Percentiles rank a stretch among this genome's conserved stretches.
Conservation (phyloP, 345 rosid genomes). For the Acer campestre region DNA sequence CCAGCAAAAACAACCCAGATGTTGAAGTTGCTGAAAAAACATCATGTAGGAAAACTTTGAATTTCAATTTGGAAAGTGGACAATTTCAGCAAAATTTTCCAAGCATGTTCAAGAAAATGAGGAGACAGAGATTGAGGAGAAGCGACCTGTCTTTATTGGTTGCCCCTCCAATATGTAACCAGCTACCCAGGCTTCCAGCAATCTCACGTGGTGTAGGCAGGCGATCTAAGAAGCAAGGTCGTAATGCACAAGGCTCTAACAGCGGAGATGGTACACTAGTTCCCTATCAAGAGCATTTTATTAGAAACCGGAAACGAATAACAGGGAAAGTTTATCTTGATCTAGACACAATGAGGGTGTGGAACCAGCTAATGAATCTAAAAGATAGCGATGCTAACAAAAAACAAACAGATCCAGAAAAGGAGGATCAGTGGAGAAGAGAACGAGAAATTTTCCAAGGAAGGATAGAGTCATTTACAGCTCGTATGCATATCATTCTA, state of each 20-base stretch:
- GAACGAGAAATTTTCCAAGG: constrained; percentile 34
- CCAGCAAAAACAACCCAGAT: neutral
- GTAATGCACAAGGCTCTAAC: neutral
- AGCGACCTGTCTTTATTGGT: neutral
- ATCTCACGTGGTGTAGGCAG: too few species aligned
- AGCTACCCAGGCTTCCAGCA: neutral
- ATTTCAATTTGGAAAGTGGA: neutral
- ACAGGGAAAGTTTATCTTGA: constrained; percentile 42
- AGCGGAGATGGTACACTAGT: constrained; percentile 13
- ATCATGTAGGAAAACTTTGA: neutral
- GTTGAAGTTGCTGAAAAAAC: neutral
- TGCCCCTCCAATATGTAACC: constrained; percentile 1
- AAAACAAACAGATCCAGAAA: constrained; percentile 25
- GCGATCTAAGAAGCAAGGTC: neutral
- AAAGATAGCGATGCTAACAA: constrained; percentile 5
- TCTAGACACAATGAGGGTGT: constrained; percentile 34
- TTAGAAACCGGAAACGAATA: neutral
- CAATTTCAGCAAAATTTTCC: neutral
- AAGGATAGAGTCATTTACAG: constrained; percentile 35
- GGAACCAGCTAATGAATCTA: constrained; percentile 38
- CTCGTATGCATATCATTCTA: constrained; percentile 39
- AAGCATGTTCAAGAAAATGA: constrained; percentile 7
- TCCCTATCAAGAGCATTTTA: constrained; percentile 13
- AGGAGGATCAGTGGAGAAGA: constrained; percentile 33
- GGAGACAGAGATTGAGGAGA: constrained; percentile 20